Conservation (phyloP, 441 rosid genomes). For the Pelargonium myrrhifolium region DNA sequence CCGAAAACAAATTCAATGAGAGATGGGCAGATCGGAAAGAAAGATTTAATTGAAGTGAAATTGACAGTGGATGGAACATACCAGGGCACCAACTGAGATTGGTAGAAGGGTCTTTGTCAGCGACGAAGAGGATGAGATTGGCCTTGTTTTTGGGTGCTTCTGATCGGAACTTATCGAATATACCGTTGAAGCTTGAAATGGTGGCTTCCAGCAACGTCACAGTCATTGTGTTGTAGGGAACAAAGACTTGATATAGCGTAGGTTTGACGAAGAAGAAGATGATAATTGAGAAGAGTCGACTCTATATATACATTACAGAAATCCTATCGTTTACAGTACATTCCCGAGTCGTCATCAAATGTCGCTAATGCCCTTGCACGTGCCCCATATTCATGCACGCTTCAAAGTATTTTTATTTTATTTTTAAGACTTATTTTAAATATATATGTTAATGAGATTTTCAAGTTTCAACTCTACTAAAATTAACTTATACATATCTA, state of each 20-base stretch:
- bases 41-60: too few species aligned
- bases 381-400: not conserved
- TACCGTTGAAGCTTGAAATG: slow-evolving; percentile 40
- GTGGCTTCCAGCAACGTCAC: slow-evolving; percentile 38
- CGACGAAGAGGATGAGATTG: slow-evolving; percentile 72
- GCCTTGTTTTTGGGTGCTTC: slow-evolving; percentile 48
- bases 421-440: too few species aligned
- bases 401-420: not conserved
- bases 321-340: too few species aligned
- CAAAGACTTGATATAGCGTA: not conserved
- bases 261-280: not conserved
- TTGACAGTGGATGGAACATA: too few species aligned
- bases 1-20: too few species aligned
- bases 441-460: too few species aligned
- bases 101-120: slow-evolving; percentile 65
- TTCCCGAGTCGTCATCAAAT: not conserved
- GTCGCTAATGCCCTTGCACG: not conserved
- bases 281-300: too few species aligned
- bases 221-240: not conserved
- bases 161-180: slow-evolving; percentile 44
- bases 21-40: too few species aligned
- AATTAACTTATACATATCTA: too few species aligned
- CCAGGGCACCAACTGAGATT: slow-evolving; percentile 81
- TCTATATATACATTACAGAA: too few species aligned
- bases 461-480: too few species aligned